Evolutionary conservation across 371 early-diverging fungal genomes (phyloP).

Genomic region (Actinomortierella ambigua): DNA sequence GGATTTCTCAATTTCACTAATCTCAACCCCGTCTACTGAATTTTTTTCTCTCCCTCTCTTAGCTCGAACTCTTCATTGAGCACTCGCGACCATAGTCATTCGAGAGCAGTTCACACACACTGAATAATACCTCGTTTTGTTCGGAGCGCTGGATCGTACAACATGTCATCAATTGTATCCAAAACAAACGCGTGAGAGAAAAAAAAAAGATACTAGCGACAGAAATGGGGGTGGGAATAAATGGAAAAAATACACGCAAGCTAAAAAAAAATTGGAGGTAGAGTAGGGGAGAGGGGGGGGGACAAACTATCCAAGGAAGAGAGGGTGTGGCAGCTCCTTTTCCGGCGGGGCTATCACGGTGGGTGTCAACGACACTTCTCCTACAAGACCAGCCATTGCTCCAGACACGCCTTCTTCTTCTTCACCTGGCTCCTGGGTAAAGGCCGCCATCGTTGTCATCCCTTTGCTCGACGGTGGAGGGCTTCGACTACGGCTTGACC

Average conservation of each 20-base stretch:
- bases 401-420: not conserved
- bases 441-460: not conserved
- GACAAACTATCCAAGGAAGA: constrained; percentile 29
- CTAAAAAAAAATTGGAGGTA: not conserved
- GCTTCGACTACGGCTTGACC: no score
- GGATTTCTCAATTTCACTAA: not conserved
- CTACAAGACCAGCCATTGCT: constrained; percentile 5
- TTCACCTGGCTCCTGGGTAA: constrained; percentile 7
- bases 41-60: not conserved
- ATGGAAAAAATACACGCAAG: not conserved
- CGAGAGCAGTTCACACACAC: not conserved
- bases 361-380: no score
- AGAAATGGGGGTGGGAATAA: constrained; percentile 2
- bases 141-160: no score
- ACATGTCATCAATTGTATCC: no score
- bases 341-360: no score
- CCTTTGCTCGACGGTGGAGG: not conserved
- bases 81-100: no score
- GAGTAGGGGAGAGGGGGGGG: not conserved
- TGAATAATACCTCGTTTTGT: no score
- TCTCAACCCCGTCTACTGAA: not conserved
- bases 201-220: constrained; percentile 2
- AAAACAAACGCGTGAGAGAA: no score
- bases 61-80: not conserved
- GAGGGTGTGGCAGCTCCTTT: constrained; percentile 42